Percentiles rank a stretch among this genome's conserved stretches.
These are phyloP conservation scores for Perilla frutescens DNA, from an alignment of 257 asterid species.

Conservation along the genomic window DNA sequence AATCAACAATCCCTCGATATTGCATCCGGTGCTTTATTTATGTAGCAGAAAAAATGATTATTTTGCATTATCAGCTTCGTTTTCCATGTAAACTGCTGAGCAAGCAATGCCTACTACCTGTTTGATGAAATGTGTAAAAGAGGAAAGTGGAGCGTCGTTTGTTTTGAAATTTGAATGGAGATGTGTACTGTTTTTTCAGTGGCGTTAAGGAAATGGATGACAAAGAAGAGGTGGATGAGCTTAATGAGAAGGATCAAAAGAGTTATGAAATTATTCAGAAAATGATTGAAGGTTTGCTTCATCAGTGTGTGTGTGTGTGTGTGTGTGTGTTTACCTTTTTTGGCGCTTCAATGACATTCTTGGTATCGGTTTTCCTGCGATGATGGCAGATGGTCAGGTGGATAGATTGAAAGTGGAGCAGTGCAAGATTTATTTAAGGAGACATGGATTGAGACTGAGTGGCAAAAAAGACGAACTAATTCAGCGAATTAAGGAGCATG, in stretches of 20 bases:
- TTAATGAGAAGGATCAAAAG: slow-evolving; percentile 56
- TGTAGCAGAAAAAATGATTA: neutral
- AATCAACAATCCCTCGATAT: neutral
- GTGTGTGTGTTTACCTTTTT: neutral
- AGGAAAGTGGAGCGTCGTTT: neutral
- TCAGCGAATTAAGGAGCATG: slow-evolving; percentile 78
- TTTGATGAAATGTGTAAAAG: neutral
- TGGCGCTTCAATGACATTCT: neutral
- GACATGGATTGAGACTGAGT: slow-evolving; percentile 80
- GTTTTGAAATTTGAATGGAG: slow-evolving; percentile 11
- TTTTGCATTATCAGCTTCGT: neutral
- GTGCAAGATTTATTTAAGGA: slow-evolving; percentile 81
- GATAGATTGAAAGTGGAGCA: slow-evolving; percentile 76
- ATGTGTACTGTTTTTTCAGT: slow-evolving; percentile 30
- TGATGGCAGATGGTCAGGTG: slow-evolving; percentile 56
- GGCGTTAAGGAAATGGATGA: slow-evolving; percentile 37
- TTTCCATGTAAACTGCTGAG: slow-evolving; percentile 15
- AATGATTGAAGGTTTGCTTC: slow-evolving; percentile 55
- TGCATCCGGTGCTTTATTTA: neutral
- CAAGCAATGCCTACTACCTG: neutral
- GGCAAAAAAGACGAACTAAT: slow-evolving; percentile 73
- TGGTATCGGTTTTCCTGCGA: slow-evolving; percentile 1
- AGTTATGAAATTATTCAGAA: slow-evolving; percentile 53
- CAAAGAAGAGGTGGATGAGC: slow-evolving; percentile 42
- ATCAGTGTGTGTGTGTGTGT: slow-evolving; percentile 18